phyloP scores from a whole-genome alignment of 2,329 filamentous ascomycete genomes.

The Chalara sp. region DNA sequence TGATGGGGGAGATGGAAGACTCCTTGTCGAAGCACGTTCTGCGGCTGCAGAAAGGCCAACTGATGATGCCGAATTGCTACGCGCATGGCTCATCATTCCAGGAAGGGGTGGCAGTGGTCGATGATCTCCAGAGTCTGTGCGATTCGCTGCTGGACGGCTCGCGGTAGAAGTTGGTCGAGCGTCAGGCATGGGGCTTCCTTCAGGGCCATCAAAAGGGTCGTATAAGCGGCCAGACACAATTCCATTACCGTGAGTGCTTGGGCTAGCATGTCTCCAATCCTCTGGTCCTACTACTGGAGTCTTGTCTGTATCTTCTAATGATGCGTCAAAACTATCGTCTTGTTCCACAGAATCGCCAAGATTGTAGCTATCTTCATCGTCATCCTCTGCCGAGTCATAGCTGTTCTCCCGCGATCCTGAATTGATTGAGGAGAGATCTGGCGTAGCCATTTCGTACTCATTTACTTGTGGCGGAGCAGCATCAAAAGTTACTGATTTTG shows the following conservation, averaged over 20 bases:
- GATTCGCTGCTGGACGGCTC: constrained; percentile 47
- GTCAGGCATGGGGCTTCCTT: constrained; percentile 62
- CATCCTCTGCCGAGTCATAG: constrained; percentile 77
- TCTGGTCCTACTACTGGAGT: constrained; percentile 97
- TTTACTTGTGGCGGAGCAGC: constrained; percentile 89
- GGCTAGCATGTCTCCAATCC: constrained; percentile 78
- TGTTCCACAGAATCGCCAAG: constrained; percentile 50
- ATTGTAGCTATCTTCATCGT: constrained; percentile 57
- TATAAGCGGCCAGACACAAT: constrained; percentile 33
- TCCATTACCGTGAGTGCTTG: constrained; percentile 28
- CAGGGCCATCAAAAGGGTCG: constrained; percentile 57
- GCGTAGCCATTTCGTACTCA: constrained; percentile 97
- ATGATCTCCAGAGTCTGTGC: constrained; percentile 72
- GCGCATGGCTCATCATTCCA: constrained; percentile 40
- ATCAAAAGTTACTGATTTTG: constrained; percentile 97
- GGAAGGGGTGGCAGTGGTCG: constrained; percentile 84
- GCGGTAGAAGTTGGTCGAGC: constrained; percentile 20
- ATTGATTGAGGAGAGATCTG: constrained; percentile 86
- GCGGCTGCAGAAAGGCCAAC: constrained; percentile 62
- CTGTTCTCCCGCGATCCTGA: constrained; percentile 89
- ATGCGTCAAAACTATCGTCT: constrained; percentile 89
- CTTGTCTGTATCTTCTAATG: constrained; percentile 91
- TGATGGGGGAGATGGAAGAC: constrained; percentile 64
- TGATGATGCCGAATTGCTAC: constrained; percentile 46
- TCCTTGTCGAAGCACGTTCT: constrained; percentile 64